These are phyloP conservation scores for Aspergillus neoniger DNA, from an alignment of 2,329 filamentous ascomycete species.

Conservation along the genomic window DNA sequence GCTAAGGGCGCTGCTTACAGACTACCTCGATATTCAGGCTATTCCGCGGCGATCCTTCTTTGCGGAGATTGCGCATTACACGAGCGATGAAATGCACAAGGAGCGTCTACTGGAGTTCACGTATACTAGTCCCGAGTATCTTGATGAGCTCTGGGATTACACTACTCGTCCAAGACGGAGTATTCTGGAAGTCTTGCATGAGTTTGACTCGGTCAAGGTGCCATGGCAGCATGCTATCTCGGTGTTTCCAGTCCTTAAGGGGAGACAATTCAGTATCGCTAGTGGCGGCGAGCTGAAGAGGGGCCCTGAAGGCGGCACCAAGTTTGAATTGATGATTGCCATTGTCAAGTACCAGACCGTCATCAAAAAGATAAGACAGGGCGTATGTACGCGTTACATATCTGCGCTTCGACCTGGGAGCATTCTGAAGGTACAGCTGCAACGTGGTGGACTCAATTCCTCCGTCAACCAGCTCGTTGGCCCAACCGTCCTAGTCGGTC, in stretches of 20 bases:
- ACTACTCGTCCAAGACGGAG: constrained; percentile 85
- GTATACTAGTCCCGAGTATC: constrained; percentile 74
- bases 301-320: constrained; percentile 42
- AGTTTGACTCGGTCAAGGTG: constrained; percentile 82
- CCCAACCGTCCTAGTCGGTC: constrained; percentile 76
- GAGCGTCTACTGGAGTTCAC: constrained; percentile 83
- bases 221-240: constrained; percentile 72
- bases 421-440: constrained; percentile 60
- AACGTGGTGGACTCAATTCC: constrained; percentile 55
- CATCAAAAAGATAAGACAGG: constrained; percentile 78
- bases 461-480: constrained; percentile 49
- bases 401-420: constrained; percentile 62
- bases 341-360: constrained; percentile 91
- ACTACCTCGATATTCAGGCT: constrained; percentile 85
- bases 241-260: constrained; percentile 78
- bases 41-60: constrained; percentile 90
- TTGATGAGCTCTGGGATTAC: constrained; percentile 95
- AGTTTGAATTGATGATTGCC: constrained; percentile 75
- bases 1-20: constrained; percentile 72
- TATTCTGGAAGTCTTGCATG: constrained; percentile 87
- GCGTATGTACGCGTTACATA: constrained; percentile 88
- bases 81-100: constrained; percentile 69
- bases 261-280: constrained; percentile 90
- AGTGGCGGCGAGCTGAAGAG: constrained; percentile 62
- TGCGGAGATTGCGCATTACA: constrained; percentile 73